Evolutionary conservation across 345 rosid species (phyloP).

Genomic region (Combretum micranthum): DNA sequence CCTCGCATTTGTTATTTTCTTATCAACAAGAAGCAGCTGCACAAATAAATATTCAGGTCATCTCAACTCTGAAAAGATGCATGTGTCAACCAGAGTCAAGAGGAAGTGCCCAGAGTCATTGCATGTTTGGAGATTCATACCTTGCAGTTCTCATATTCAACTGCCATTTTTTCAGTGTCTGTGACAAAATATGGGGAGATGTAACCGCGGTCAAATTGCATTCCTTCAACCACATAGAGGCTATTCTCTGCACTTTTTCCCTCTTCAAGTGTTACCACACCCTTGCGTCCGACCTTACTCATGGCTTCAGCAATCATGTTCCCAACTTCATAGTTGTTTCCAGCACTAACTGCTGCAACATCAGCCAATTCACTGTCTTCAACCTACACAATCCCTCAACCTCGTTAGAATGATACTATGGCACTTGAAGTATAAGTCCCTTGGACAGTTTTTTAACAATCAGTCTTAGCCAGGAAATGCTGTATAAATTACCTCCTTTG

Average conservation of each 20-base stretch:
- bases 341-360: slow-evolving; percentile 99
- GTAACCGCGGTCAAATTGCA: slow-evolving; percentile 99
- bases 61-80: too few relatives aligned
- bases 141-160: slow-evolving; percentile 97
- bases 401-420: too few relatives aligned
- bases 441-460: too few relatives aligned
- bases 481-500: slow-evolving; percentile 53
- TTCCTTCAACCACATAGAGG: slow-evolving; percentile 97
- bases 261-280: slow-evolving; percentile 96
- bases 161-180: slow-evolving; percentile 95
- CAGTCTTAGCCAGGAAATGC: too few relatives aligned
- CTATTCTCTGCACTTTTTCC: slow-evolving; percentile 96
- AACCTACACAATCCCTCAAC: slow-evolving; percentile 7
- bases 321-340: slow-evolving; percentile 90
- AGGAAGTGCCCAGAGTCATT: too few relatives aligned
- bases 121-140: slow-evolving; percentile 18
- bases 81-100: too few relatives aligned
- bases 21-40: slow-evolving; percentile 97
- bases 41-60: neutral
- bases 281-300: slow-evolving; percentile 96
- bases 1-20: slow-evolving; percentile 93
- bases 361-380: slow-evolving; percentile 99
- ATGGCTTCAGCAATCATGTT: slow-evolving; percentile 98
- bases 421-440: too few relatives aligned
- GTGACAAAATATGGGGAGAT: slow-evolving; percentile 98